Percentiles rank a stretch among this genome's conserved stretches.
Conservation (phyloP, 306 rosid species). For the Ormosia emarginata region DNA sequence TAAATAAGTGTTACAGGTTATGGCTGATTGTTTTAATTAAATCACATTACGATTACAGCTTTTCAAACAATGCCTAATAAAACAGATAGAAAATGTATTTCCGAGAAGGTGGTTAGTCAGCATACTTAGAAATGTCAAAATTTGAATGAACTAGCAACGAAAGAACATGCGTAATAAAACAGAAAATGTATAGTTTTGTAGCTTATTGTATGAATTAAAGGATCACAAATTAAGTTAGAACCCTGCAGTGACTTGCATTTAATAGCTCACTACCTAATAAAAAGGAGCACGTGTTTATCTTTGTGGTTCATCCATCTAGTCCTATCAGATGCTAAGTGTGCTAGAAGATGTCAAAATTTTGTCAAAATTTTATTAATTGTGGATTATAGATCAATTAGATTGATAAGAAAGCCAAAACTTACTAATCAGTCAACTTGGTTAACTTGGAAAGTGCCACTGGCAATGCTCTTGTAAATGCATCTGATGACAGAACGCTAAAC, state of each 20-base stretch:
- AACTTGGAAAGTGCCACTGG: conserved; percentile 63
- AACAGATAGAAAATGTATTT: background rate
- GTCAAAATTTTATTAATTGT: background rate
- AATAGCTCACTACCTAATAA: background rate
- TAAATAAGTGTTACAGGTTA: too few species aligned
- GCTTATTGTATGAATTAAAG: background rate
- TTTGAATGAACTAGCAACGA: background rate
- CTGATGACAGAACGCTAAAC: conserved; percentile 64
- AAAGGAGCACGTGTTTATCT: background rate
- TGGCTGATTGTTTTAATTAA: too few species aligned
- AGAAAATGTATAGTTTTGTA: background rate
- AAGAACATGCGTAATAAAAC: background rate
- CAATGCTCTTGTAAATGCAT: conserved; percentile 74
- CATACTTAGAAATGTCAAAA: background rate
- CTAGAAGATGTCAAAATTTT: conserved; percentile 4
- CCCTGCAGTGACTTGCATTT: background rate
- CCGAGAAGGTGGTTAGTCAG: conserved; percentile 25
- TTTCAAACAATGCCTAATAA: too few species aligned
- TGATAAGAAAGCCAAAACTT: conserved; percentile 33
- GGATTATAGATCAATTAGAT: background rate
- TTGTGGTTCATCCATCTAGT: background rate
- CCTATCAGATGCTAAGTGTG: background rate
- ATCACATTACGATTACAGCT: too few species aligned
- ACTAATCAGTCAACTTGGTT: conserved; percentile 80
- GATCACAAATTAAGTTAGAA: background rate